Percentiles rank a stretch among this genome's conserved stretches.
These are phyloP conservation scores for Silybum marianum DNA, from an alignment of 129 eudicot genomes.

Conservation along the genomic window DNA sequence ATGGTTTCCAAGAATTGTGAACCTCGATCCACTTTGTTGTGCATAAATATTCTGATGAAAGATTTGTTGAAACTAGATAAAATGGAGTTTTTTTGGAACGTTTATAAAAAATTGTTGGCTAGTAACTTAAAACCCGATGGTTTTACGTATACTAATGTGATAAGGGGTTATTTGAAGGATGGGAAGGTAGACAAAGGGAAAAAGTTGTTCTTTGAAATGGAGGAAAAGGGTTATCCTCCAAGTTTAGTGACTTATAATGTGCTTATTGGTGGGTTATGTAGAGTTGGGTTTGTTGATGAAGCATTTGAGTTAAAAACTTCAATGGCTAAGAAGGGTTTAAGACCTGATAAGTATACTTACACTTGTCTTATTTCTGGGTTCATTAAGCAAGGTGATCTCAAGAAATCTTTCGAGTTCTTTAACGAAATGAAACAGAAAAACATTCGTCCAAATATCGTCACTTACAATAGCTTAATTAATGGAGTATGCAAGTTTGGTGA, in stretches of 20 bases:
- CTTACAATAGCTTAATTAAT: slow-evolving; percentile 35
- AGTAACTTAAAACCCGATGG: slow-evolving; percentile 40
- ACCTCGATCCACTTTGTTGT: slow-evolving; percentile 43
- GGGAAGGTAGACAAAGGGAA: slow-evolving; percentile 56
- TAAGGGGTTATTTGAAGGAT: slow-evolving; percentile 53
- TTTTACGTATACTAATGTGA: slow-evolving; percentile 62
- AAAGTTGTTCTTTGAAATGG: slow-evolving; percentile 55
- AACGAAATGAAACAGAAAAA: slow-evolving; percentile 35
- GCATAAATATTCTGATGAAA: slow-evolving; percentile 55
- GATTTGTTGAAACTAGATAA: slow-evolving; percentile 51
- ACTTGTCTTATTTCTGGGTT: slow-evolving; percentile 65
- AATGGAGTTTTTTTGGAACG: slow-evolving; percentile 63
- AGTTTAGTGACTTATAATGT: slow-evolving; percentile 67
- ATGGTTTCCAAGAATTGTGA: slow-evolving; percentile 34
- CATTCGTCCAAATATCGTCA: slow-evolving; percentile 36
- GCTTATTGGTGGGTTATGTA: slow-evolving; percentile 62
- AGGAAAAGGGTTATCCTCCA: slow-evolving; percentile 51
- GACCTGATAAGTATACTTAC: slow-evolving; percentile 64
- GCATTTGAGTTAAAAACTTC: slow-evolving; percentile 58
- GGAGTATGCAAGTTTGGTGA: slow-evolving; percentile 44
- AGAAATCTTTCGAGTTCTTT: slow-evolving; percentile 26
- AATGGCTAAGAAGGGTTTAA: slow-evolving; percentile 56
- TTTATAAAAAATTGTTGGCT: slow-evolving; percentile 49
- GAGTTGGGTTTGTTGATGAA: slow-evolving; percentile 54
- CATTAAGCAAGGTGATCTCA: slow-evolving; percentile 56